phyloP scores from a whole-genome alignment of 371 early-diverging fungal species.

The Rhizopus arrhizus region DNA sequence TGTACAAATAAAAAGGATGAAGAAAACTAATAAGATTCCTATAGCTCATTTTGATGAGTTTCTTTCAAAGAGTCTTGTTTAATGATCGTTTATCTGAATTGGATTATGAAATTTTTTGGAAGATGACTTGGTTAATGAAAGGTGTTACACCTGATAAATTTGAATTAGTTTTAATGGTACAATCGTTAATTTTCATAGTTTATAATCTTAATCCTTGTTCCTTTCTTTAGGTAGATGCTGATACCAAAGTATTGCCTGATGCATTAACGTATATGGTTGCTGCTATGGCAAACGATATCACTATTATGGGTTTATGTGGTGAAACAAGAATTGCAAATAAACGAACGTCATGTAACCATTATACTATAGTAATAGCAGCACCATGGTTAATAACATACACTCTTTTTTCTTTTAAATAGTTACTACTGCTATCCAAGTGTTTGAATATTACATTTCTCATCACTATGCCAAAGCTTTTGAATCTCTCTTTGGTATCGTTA shows the following conservation, averaged over 20 bases:
- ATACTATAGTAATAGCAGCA: no score
- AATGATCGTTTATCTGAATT: slow-evolving; percentile 93
- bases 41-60: slow-evolving; percentile 90
- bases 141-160: slow-evolving; percentile 88
- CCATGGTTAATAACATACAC: neutral
- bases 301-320: slow-evolving; percentile 85
- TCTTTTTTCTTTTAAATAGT: slow-evolving; percentile 8
- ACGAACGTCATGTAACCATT: slow-evolving; percentile 61
- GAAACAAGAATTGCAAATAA: slow-evolving; percentile 89
- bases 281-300: slow-evolving; percentile 83
- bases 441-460: slow-evolving; percentile 97
- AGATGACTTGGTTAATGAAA: slow-evolving; percentile 77
- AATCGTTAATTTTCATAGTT: neutral
- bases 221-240: slow-evolving; percentile 76
- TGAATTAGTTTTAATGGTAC: slow-evolving; percentile 89
- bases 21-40: neutral
- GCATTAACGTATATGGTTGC: slow-evolving; percentile 79
- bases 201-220: neutral
- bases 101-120: slow-evolving; percentile 94
- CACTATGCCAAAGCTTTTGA: slow-evolving; percentile 96
- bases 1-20: neutral
- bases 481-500: slow-evolving; percentile 96
- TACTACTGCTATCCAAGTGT: slow-evolving; percentile 69
- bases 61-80: slow-evolving; percentile 90
- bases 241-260: slow-evolving; percentile 84